Base-by-base conservation (phyloP, 176 grass and related monocot species). In the Hordeum marinum region DNA sequence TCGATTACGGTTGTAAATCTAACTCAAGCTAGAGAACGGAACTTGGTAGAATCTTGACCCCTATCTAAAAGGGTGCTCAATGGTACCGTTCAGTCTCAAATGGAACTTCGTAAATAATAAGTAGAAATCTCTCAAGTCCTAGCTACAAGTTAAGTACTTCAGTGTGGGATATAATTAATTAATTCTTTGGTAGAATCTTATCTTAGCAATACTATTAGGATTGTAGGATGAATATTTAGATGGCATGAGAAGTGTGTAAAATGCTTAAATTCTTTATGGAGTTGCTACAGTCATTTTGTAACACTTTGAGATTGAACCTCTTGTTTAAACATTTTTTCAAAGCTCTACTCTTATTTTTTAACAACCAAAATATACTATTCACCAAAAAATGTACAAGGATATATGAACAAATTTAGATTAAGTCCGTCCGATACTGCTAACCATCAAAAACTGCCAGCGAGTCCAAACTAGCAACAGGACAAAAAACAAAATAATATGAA, bases 401-500 rank as follows among this genome's bases (percentile, higher is more conserved):
- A 63, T 26, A 23, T 26, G 29, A 75, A 72, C n/a, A 5, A 43
- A 31, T 61, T 31, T 71, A 34, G 8, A 20, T 63, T n/a, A 63
- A 59, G 8, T 84, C 69, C 70, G 18, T 75, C 50, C 9, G 14
- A 69, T 40, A 78, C 43, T 58, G 34, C 65, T 58, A 58, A 39
- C 62, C 24, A 42, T 55, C 15, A 90, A 68, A 83, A 18, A 24
- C 11, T 74, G 26, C 74, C 35, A 79, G 66, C 59, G 34, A 75
- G 73, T 63, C 18, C 58, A 87, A 59, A 64, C 36, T n/a, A 90
- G 80, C 46, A 75, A 75, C 41, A 83, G n/a, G 80, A 75, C 46
- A 84, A 87, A 61, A 73, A 82, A 64, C 36, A 83, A 86, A 73
- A 74, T 74, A 79, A 86, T 66, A 82, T 64, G 35, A 77, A 27